These are phyloP conservation scores for Aspergillus sp. DNA, from an alignment of 2,329 filamentous ascomycete species.

Conservation along the genomic window DNA sequence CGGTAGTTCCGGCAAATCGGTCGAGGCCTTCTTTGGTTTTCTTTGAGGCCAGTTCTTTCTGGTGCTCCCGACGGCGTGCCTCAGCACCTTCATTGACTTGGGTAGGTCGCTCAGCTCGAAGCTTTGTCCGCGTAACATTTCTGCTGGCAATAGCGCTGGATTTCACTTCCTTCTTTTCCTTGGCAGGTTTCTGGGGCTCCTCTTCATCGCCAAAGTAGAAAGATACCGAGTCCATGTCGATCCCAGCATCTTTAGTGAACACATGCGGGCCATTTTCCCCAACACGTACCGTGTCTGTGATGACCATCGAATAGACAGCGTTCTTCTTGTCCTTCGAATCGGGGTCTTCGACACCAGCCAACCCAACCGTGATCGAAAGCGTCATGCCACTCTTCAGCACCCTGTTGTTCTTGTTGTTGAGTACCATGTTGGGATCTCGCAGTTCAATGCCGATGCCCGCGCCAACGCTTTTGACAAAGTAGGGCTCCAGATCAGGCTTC, in stretches of 20 bases:
- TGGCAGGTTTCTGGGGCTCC: slow-evolving; percentile 71
- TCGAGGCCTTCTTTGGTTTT: slow-evolving; percentile 87
- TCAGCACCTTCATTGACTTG: slow-evolving; percentile 89
- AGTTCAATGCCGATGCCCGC: slow-evolving; percentile 91
- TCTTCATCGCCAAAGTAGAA: slow-evolving; percentile 99
- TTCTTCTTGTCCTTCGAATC: slow-evolving; percentile 86
- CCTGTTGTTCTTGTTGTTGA: slow-evolving; percentile 83
- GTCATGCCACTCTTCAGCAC: slow-evolving; percentile 96
- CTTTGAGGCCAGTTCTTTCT: slow-evolving; percentile 81
- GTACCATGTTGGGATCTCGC: slow-evolving; percentile 74
- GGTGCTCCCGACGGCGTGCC: slow-evolving; percentile 80
- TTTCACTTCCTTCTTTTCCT: slow-evolving; percentile 76
- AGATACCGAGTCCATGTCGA: slow-evolving; percentile 87
- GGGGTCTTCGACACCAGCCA: slow-evolving; percentile 84
- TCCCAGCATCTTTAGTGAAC: slow-evolving; percentile 90
- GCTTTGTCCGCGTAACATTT: slow-evolving; percentile 90
- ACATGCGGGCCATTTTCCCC: slow-evolving; percentile 66
- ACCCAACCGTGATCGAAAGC: slow-evolving; percentile 81
- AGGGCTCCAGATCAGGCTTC: slow-evolving; percentile 91
- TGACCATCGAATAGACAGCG: slow-evolving; percentile 81
- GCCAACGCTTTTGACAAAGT: slow-evolving; percentile 90
- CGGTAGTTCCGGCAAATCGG: slow-evolving; percentile 80
- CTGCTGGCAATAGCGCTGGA: slow-evolving; percentile 87
- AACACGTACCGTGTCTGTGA: slow-evolving; percentile 92
- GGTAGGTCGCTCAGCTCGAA: slow-evolving; percentile 85